phyloP scores from a whole-genome alignment of 768 basidiomycete genomes.

The Harrya chromipes region DNA sequence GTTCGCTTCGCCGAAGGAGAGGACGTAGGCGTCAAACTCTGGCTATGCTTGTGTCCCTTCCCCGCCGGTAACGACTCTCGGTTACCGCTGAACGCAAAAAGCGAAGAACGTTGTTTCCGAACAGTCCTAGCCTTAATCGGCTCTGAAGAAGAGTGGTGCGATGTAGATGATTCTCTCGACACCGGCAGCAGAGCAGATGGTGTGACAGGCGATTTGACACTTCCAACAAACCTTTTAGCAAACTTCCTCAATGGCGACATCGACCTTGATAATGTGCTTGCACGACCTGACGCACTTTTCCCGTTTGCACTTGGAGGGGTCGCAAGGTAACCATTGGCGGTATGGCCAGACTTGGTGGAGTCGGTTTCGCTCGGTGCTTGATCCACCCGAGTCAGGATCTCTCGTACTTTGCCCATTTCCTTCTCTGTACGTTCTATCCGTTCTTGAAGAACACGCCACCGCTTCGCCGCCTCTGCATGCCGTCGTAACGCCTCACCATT shows the following conservation, averaged over 20 bases:
- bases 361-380: conserved; percentile 63
- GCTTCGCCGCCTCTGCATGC: conserved; percentile 83
- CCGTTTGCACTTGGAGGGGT: conserved; percentile 56
- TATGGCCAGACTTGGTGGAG: conserved; percentile 62
- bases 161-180: conserved; percentile 37
- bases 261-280: conserved; percentile 57
- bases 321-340: conserved; percentile 58
- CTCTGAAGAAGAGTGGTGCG: conserved; percentile 52
- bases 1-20: conserved; percentile 46
- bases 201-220: conserved; percentile 36
- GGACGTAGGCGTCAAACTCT: conserved; percentile 69
- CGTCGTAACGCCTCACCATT: conserved; percentile 92
- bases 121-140: conserved; percentile 36
- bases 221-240: conserved; percentile 65
- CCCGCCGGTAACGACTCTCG: conserved; percentile 51
- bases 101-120: conserved; percentile 61
- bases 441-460: conserved; percentile 79
- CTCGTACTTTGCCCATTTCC: conserved; percentile 75
- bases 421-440: conserved; percentile 76
- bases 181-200: conserved; percentile 46
- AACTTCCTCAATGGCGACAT: conserved; percentile 81
- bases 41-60: conserved; percentile 63
- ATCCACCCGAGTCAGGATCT: conserved; percentile 47
- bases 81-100: conserved; percentile 51
- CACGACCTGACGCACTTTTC: conserved; percentile 40